Base-by-base conservation (phyloP, 257 asterid species). In the Nicotiana tabacum region DNA sequence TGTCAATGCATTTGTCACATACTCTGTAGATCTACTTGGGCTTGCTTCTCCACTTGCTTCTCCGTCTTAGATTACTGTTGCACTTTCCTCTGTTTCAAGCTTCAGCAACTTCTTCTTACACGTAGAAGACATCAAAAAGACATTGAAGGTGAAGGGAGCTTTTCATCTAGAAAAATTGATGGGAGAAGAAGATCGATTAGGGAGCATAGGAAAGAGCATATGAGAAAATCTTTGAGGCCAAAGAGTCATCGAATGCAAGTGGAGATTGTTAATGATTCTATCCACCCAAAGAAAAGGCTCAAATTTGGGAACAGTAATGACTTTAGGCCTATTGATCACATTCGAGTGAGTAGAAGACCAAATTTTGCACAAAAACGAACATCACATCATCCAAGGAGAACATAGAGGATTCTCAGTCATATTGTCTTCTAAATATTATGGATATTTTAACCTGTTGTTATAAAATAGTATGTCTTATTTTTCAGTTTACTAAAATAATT, bases 201-300 rank as follows among this genome's bases (percentile, higher is more conserved):
- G 24, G 82, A 86, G 13, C 83, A 88, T 55, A 92, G 83, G 80
- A 66, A 86, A 60, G 93, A 92, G 85, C 92, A 87, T 81, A 13
- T 92, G 84, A 89, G 91, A 83, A 87, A 86, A 67, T 88, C 90
- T 21, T 82, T 92, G 83, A 95, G 91, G 89, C 90, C 97, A n/a
- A 88, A 83, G 57, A 90, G 84, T 78, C 95, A 88, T 81, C 81
- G 87, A 8, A 43, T 89, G 6, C 87, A 39, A 13, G 51, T 92
- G 51, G 86, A 87, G 64, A 33, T 90, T 24, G 37, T 85, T 48
- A 83, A 83, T 58, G 83, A 83, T 70, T 74, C 90, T 5, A 48
- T 30, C 77, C 86, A 79, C 77, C 66, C 62, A 82, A 89, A 70
- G 9, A 81, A 86, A 82, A 81, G 55, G 64, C 81, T 77, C 33